These are phyloP conservation scores for Ogataea methylovora DNA, from an alignment of 805 yeast species.

Conservation along the genomic window DNA sequence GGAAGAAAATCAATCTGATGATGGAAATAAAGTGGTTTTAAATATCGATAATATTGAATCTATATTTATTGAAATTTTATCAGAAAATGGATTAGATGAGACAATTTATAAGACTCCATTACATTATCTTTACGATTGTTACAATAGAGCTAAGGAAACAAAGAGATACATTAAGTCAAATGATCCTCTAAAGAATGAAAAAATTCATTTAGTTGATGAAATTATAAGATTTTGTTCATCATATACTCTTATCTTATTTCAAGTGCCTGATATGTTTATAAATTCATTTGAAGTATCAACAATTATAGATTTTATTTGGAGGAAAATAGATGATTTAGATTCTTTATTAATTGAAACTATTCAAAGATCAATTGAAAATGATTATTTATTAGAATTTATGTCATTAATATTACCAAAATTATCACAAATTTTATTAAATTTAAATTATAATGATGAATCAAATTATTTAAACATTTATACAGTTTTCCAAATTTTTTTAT, in stretches of 20 bases:
- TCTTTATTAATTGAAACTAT: constrained; percentile 48
- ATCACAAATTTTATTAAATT: constrained; percentile 26
- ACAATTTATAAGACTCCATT: constrained; percentile 26
- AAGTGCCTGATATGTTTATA: constrained; percentile 55
- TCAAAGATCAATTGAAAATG: constrained; percentile 58
- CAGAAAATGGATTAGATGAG: constrained; percentile 42
- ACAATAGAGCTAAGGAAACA: constrained; percentile 31
- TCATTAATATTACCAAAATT: constrained; percentile 42
- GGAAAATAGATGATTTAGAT: constrained; percentile 24
- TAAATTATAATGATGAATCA: constrained; percentile 40
- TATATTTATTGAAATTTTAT: constrained; percentile 45
- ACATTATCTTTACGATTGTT: constrained; percentile 38
- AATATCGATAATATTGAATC: constrained; percentile 35
- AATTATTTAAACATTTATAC: constrained; percentile 47
- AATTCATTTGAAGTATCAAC: constrained; percentile 28
- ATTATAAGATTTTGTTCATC: constrained; percentile 43
- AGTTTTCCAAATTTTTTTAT: constrained; percentile 48
- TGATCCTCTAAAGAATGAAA: constrained; percentile 29
- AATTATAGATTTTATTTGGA: constrained; percentile 18
- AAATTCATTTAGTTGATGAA: constrained; percentile 37
- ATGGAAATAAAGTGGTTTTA: constrained; percentile 10
- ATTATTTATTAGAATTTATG: constrained; percentile 51
- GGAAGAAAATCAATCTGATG: constrained; percentile 11
- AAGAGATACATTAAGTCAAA: constrained; percentile 38
- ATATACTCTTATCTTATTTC: constrained; percentile 63